These are phyloP conservation scores for Harringtonia aguacate DNA, from an alignment of 2,329 filamentous ascomycete genomes.

Conservation along the genomic window DNA sequence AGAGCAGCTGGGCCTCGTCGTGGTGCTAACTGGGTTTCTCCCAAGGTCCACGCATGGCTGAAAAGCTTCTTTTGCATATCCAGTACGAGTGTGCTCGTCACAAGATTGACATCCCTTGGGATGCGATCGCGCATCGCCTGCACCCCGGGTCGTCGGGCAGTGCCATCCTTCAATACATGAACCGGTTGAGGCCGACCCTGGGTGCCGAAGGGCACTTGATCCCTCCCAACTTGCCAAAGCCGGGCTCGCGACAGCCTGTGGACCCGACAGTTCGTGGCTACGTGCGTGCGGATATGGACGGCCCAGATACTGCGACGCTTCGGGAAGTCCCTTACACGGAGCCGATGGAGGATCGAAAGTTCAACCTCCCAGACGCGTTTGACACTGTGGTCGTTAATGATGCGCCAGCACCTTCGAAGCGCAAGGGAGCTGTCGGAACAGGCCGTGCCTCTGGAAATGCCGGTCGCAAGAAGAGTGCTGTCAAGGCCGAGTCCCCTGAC, in stretches of 20 bases:
- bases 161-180: slow-evolving; percentile 26
- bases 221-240: slow-evolving; percentile 23
- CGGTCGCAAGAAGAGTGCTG: background rate
- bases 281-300: slow-evolving; percentile 17
- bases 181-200: slow-evolving; percentile 22
- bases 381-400: background rate
- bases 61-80: slow-evolving; percentile 30
- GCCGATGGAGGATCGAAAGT: slow-evolving; percentile 19
- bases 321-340: slow-evolving; percentile 23
- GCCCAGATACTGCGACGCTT: slow-evolving; percentile 13
- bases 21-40: background rate
- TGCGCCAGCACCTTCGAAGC: background rate
- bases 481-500: slow-evolving; percentile 5
- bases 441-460: background rate
- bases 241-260: slow-evolving; percentile 8
- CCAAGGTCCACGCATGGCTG: slow-evolving; percentile 34
- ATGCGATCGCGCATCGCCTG: slow-evolving; percentile 27
- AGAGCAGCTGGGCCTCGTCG: no score
- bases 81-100: slow-evolving; percentile 26
- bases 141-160: slow-evolving; percentile 28
- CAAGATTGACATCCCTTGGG: slow-evolving; percentile 26
- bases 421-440: background rate
- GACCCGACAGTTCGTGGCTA: slow-evolving; percentile 22
- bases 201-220: slow-evolving; percentile 30
- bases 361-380: slow-evolving; percentile 19